Conservation (phyloP, 805 yeast species). For the Lachancea fermentati region DNA sequence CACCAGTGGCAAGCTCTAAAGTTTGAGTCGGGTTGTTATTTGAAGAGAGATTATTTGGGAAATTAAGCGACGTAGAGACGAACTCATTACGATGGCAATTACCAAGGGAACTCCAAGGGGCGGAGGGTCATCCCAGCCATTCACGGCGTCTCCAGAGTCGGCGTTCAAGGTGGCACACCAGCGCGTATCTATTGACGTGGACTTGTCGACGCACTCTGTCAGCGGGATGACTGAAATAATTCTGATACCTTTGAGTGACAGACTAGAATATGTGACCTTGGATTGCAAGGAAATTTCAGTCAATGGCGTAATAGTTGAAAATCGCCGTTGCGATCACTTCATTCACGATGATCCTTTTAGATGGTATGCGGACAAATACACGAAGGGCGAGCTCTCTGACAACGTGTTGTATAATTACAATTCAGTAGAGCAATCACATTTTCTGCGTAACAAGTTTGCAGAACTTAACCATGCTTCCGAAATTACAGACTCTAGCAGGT, state of each 20-base stretch:
- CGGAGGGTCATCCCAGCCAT: conserved; percentile 13
- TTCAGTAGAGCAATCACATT: conserved; percentile 31
- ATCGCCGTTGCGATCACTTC: conserved; percentile 38
- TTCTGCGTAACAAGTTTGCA: conserved; percentile 28
- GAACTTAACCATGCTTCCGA: conserved; percentile 28
- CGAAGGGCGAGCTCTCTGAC: conserved; percentile 9
- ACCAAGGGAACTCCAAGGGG: conserved; percentile 26
- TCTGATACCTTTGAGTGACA: conserved; percentile 59
- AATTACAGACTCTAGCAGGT: conserved; percentile 19
- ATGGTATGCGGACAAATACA: conserved; percentile 14
- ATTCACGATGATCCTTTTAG: conserved; percentile 30
- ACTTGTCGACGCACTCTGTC: conserved; percentile 53
- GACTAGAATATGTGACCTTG: conserved; percentile 53
- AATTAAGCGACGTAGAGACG: neutral
- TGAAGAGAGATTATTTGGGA: neutral
- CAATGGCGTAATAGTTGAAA: conserved; percentile 58
- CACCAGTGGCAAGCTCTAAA: neutral
- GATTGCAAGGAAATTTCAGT: conserved; percentile 78
- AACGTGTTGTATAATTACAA: conserved; percentile 18
- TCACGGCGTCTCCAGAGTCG: conserved; percentile 9
- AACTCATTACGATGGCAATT: conserved; percentile 18
- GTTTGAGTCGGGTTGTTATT: neutral
- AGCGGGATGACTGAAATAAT: conserved; percentile 80
- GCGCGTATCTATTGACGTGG: conserved; percentile 73
- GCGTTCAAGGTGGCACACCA: conserved; percentile 76